Evolutionary conservation across 352 stramenopile species (phyloP), one percentile per base, ranked within the genome.

Genomic region (Phytophthora gonapodyides): DNA sequence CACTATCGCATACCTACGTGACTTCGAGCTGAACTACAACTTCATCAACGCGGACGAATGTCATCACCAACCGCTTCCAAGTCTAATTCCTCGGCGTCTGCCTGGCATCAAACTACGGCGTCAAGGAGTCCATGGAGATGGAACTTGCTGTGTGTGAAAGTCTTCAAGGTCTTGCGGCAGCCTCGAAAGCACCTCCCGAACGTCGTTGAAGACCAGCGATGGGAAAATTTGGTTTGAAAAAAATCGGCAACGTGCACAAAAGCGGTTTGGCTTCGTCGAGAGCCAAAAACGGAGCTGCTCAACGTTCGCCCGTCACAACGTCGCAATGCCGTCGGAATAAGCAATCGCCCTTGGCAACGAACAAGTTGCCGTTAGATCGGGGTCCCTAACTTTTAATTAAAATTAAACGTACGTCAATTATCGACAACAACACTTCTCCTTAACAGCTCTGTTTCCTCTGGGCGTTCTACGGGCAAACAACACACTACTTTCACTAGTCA

Each of bases 401-500:
- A 24, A 24, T 24, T 24, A 58, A 62, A 56, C 5, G 31, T 44
- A 57, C 44, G 40, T 58, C 38, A 52, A 69, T 60, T 58, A 55
- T 59, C 40, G 19, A 63, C 56, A 63, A 13, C 41, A 21, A 37
- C 47, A 50, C 46, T 50, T 67, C 54, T 66, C 63, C 43, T 69
- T 70, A 61, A 71, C 51, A 67, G 64, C 62, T 67, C 36, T 67
- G 49, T 66, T 27, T 70, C 34, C 37, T 48, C 19, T 46, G 41
- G 51, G 15, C n/a, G 19, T 55, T 46, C 4, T 51, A 40, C 36
- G 30, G n/a, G 57, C 34, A 43, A 36, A 11, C 13, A 45, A 63
- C 51, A 59, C 44, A 57, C 38, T 57, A 65, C 64, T 57, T 70
- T 61, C 66, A 75, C 61, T 75, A 57, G 49, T 62, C 48, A 42